Conservation (phyloP, 208 protist species). For the Angomonas desouzai region DNA sequence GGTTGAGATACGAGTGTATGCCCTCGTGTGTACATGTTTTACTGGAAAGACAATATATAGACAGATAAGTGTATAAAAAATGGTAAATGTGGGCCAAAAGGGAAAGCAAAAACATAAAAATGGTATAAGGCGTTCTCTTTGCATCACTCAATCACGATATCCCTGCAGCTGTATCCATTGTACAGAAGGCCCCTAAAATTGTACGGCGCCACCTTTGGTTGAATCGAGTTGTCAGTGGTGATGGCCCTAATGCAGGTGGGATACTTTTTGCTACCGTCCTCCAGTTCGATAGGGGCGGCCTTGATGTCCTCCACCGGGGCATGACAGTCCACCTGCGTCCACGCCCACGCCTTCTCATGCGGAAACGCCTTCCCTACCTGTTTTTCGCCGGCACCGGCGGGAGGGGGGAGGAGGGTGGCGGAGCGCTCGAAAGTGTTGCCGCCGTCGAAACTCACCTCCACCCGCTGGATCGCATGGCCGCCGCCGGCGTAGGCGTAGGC, state of each 20-base stretch:
- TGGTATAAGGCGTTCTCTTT: too few relatives aligned
- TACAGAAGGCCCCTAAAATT: slow-evolving; percentile 41
- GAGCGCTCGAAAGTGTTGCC: slow-evolving; percentile 54
- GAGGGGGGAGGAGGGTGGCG: slow-evolving; percentile 20
- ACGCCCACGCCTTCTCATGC: slow-evolving; percentile 34
- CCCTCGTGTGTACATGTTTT: background rate
- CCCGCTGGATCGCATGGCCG: slow-evolving; percentile 66
- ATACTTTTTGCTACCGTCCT: slow-evolving; percentile 17
- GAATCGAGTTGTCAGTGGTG: slow-evolving; percentile 28
- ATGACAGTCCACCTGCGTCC: slow-evolving; percentile 28
- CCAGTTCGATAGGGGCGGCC: slow-evolving; percentile 16
- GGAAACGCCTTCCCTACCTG: slow-evolving; percentile 14
- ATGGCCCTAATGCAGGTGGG: slow-evolving; percentile 27
- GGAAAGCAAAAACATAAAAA: background rate
- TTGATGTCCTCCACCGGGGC: slow-evolving; percentile 27
- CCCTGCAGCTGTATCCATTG: slow-evolving; percentile 38
- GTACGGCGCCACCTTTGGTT: slow-evolving; percentile 19
- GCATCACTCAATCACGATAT: slow-evolving; percentile 17
- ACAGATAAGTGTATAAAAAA: slow-evolving; percentile 5
- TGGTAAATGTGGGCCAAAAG: background rate
- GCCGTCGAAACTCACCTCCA: slow-evolving; percentile 78
- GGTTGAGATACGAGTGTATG: too few relatives aligned
- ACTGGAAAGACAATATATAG: background rate
- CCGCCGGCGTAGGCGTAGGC: slow-evolving; percentile 73
- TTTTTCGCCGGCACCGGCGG: background rate